phyloP scores from a whole-genome alignment of 2,329 filamentous ascomycete species.

The Oidium heveae region DNA sequence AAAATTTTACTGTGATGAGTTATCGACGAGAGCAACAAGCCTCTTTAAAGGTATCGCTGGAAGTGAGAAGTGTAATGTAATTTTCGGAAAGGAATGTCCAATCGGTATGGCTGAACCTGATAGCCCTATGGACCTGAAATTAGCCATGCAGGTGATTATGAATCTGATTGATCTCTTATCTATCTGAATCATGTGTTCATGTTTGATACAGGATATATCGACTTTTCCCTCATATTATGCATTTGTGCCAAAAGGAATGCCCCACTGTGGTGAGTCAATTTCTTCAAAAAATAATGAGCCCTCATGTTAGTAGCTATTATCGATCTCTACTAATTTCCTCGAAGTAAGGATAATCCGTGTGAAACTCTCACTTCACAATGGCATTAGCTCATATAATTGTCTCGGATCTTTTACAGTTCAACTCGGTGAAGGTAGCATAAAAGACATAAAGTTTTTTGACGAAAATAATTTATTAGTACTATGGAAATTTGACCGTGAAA shows the following conservation, averaged over 20 bases:
- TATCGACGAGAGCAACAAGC: slow-evolving; percentile 29
- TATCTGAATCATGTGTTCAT: neutral
- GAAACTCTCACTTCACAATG: slow-evolving; percentile 10
- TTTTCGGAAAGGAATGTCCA: slow-evolving; percentile 28
- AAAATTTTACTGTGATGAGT: slow-evolving; percentile 34
- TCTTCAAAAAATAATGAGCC: too few relatives aligned
- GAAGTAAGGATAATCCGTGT: slow-evolving; percentile 12
- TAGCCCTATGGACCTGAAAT: slow-evolving; percentile 9
- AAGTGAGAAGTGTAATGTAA: slow-evolving; percentile 40
- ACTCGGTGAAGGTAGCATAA: slow-evolving; percentile 11
- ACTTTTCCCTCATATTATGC: slow-evolving; percentile 6
- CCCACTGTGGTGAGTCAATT: slow-evolving; percentile 6
- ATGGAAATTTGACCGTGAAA: slow-evolving; percentile 7
- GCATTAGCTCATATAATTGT: slow-evolving; percentile 10
- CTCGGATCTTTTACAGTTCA: slow-evolving; percentile 7
- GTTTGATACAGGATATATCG: slow-evolving; percentile 3
- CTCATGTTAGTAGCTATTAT: too few relatives aligned
- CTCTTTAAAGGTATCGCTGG: slow-evolving; percentile 45
- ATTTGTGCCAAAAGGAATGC: slow-evolving; percentile 7
- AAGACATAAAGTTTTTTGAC: slow-evolving; percentile 13
- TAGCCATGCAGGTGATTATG: slow-evolving; percentile 8
- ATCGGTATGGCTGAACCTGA: slow-evolving; percentile 6
- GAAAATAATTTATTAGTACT: slow-evolving; percentile 10
- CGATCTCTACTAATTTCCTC: too few relatives aligned
- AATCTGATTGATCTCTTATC: neutral